Evolutionary conservation across 768 basidiomycete species (phyloP).

Genomic region (Daedalea quercina): DNA sequence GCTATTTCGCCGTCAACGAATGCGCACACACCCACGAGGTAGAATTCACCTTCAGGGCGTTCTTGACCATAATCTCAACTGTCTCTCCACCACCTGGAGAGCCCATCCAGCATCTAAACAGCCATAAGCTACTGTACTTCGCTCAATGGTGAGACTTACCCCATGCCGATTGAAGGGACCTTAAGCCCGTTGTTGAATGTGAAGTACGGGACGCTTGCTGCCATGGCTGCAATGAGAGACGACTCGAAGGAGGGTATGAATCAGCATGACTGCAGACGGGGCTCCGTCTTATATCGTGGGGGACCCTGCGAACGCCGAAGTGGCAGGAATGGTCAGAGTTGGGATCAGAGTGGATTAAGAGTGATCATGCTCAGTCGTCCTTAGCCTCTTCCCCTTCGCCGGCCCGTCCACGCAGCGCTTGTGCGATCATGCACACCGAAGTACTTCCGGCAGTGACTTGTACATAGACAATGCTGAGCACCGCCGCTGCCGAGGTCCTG

Average conservation of each 20-base stretch:
- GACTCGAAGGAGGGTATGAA: background rate
- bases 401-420: background rate
- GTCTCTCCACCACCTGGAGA: conserved; percentile 40
- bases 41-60: conserved; percentile 10
- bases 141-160: conserved; percentile 17
- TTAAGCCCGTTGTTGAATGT: conserved; percentile 74
- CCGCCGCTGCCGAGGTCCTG: background rate
- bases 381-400: background rate
- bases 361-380: background rate
- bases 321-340: background rate
- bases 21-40: conserved; percentile 15
- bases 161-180: conserved; percentile 71
- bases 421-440: background rate
- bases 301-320: background rate
- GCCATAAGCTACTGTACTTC: background rate
- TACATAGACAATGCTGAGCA: too few species aligned
- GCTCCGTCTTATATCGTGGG: background rate
- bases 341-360: too few species aligned
- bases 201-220: conserved; percentile 11
- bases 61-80: conserved; percentile 40
- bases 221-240: conserved; percentile 1
- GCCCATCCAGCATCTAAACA: conserved; percentile 69
- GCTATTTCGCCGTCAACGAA: conserved; percentile 46
- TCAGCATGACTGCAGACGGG: background rate
- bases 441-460: too few species aligned